Evolutionary conservation across 345 rosid species (phyloP).

Genomic region (Sonneratia caseolaris): DNA sequence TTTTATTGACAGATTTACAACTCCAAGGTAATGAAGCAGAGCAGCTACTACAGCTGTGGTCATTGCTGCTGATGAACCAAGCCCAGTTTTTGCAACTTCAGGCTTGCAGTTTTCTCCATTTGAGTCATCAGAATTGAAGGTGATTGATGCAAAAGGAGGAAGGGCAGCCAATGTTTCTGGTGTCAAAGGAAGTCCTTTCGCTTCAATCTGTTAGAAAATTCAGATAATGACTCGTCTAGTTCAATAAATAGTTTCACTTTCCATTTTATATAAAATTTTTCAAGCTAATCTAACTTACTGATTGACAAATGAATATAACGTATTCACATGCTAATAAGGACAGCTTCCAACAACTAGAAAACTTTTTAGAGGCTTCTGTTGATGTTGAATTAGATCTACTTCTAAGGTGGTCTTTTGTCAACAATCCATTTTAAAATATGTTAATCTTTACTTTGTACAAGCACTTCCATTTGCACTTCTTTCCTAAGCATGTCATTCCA

Average conservation of each 20-base stretch:
- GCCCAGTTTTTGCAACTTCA: slow-evolving; percentile 97
- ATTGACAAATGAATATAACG: not conserved
- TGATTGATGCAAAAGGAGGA: slow-evolving; percentile 76
- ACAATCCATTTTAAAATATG: not conserved
- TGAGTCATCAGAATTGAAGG: slow-evolving; percentile 60
- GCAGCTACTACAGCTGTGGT: slow-evolving; percentile 91
- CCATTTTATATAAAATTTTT: not conserved
- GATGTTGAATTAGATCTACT: not conserved
- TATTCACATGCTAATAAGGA: not conserved
- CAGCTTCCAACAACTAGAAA: not conserved
- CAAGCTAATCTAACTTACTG: not conserved
- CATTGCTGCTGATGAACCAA: slow-evolving; percentile 99
- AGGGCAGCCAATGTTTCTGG: slow-evolving; percentile 68
- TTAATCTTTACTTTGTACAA: not conserved
- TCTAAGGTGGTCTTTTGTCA: not conserved
- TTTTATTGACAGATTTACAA: slow-evolving; percentile 52
- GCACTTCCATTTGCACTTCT: not conserved
- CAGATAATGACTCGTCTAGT: not conserved
- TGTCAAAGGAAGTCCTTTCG: slow-evolving; percentile 71
- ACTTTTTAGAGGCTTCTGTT: not conserved
- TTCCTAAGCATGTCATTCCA: not conserved
- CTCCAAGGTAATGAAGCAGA: slow-evolving; percentile 80
- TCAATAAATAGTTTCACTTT: not conserved
- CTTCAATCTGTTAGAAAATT: slow-evolving; percentile 38
- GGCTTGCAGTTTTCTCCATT: slow-evolving; percentile 61